phyloP scores from a whole-genome alignment of 2,329 filamentous ascomycete genomes.

The Whalleya microplaca region DNA sequence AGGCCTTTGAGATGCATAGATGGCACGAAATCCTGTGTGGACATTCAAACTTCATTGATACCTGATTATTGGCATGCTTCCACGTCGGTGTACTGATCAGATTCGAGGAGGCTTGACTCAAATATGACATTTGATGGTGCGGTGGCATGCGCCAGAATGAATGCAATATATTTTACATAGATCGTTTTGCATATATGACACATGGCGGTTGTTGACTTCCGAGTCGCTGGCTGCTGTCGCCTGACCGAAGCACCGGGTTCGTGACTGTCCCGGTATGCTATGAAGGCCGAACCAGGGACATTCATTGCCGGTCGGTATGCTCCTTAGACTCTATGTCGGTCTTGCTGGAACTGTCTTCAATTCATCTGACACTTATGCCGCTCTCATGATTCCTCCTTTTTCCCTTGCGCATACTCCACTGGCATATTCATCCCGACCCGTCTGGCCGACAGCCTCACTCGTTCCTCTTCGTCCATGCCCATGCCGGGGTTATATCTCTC shows the following conservation, averaged over 20 bases:
- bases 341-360: background rate
- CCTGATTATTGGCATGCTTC: too few species aligned
- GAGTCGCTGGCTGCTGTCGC: too few species aligned
- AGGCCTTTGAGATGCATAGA: too few species aligned
- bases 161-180: background rate
- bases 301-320: background rate
- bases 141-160: too few species aligned
- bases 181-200: background rate
- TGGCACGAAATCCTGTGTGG: too few species aligned
- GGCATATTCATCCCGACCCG: conserved; percentile 92
- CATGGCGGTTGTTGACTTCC: background rate
- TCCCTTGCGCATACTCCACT: conserved; percentile 51
- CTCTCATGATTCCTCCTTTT: background rate
- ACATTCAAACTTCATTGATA: too few species aligned
- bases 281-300: background rate
- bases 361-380: background rate
- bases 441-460: conserved; percentile 80
- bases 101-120: background rate
- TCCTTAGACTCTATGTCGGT: background rate
- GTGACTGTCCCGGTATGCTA: background rate
- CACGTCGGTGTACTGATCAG: background rate
- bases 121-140: background rate
- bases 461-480: conserved; percentile 83
- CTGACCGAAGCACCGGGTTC: background rate
- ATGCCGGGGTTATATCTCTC: conserved; percentile 95